Base-by-base conservation (phyloP, 2,329 filamentous ascomycete genomes). In the Aureobasidium sp. region DNA sequence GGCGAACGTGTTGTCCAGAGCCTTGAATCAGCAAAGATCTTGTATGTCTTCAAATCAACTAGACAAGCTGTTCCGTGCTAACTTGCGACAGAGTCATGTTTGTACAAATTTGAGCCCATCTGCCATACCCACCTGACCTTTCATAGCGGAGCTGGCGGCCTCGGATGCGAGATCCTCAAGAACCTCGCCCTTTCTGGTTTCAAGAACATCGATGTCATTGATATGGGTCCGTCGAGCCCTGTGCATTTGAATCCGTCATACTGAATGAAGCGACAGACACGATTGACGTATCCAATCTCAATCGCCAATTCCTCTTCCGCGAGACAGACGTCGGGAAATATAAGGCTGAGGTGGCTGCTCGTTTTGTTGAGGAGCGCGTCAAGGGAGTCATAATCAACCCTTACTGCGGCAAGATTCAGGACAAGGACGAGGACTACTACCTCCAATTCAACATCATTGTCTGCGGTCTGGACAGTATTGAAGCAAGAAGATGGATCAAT, bases 401-500 rank as follows among this genome's bases (percentile, higher is more conserved):
- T 0, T 93, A 96, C 76, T 96, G 96, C 72, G 89, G 90, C 69
- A 90, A 88, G 72, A 99, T 99, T 68, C 94, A 99, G 75, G 94
- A 99, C 76, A 96, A 96, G 70, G 92, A 96, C 72, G 89, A 95
- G 70, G 87, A 88, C 64, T 99, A 97, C 75, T 99, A 99, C 77
- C 92, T 92, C 85, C 91, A 97, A 70, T 99, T 99, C 76, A 90
- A 91, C 73, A 84, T 97, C 62, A 84, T 99, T 52, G 86, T 99
- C 50, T 99, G 94, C 73, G 94, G 95, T 1, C 80, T 99, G 26
- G 94, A 99, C 81, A 96, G 91, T 73, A 94, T 99, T 68, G 94
- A 99, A 77, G 94, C 94, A 44, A 85, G 94, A n/a, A 84, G 94
- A 64, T 99, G 95, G 95, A 99, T 99, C 75, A 99, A 99, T 73